Base-by-base conservation (phyloP, 2,329 filamentous ascomycete species). In the Plenodomus biglobosus region DNA sequence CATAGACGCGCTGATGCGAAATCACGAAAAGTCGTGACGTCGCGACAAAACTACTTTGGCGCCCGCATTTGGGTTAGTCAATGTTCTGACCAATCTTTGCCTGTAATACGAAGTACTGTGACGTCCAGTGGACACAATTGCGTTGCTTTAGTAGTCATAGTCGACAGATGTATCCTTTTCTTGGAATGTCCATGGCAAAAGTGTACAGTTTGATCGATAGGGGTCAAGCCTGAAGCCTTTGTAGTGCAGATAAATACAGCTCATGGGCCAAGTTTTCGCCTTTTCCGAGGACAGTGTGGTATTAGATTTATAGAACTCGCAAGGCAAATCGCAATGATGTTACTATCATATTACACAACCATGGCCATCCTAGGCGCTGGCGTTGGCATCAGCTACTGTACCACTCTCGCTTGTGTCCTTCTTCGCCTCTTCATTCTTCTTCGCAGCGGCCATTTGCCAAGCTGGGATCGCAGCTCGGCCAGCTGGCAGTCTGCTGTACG, bases 391-490 rank as follows among this genome's bases (percentile, higher is more conserved):
- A 3, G 53, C 61, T 8, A 57, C 67, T 3, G 70, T 71, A 6
- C 69, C 70, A 44, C 69, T 73, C 55, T 68, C 69, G 35, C 62
- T 68, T 2, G 69, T 69, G 38, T 75, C 74, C 57, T 75, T 75
- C 61, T 75, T 76, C 4, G 71, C 68, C 38, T 69, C 68, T 44
- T 78, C 74, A 19, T 69, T 75, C 45, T 69, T 75, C 69, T 76
- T 75, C 55, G 75, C 75, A 27, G 76, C 75, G 0, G 78, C 78
- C 69, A 81, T 70, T 61, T 81, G 79, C 79, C 79, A 81, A 5
- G 74, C 74, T 5, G 79, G 79, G 40, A 81, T 81, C 1, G 75
- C 72, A 3, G 76, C 75, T 21, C 68, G 62, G 15, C 70, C 71
- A 21, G 56, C 58, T 4, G 64, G 56, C n/a, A 66, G 49, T 40